Evolutionary conservation across 164 flowering plant species (phyloP).

Genomic region (Umbilicus rupestris): DNA sequence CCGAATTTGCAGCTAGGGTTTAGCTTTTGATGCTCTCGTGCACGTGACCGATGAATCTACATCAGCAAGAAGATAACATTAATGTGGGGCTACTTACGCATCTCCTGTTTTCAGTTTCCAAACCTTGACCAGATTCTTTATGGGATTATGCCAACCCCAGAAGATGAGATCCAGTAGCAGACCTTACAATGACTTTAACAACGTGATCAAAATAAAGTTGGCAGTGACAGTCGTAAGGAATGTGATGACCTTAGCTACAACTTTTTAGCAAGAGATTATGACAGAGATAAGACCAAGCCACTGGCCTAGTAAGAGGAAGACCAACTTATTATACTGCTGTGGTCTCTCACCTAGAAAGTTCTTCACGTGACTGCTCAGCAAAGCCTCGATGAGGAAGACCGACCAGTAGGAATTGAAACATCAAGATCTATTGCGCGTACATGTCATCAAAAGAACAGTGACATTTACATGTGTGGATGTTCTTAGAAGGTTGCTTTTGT

Average conservation of each 20-base stretch:
- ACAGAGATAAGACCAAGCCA: background rate
- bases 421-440: too few relatives aligned
- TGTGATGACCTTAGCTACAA: too few relatives aligned
- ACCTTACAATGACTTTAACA: background rate
- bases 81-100: background rate
- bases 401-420: background rate
- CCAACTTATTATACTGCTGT: background rate
- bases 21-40: background rate
- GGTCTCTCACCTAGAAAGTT: background rate
- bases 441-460: background rate
- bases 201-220: background rate
- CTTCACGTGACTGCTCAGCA: slow-evolving; percentile 7
- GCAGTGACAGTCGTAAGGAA: too few relatives aligned
- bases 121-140: background rate
- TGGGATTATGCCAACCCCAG: background rate
- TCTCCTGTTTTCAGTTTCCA: background rate
- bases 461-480: background rate
- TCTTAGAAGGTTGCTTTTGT: slow-evolving; percentile 4
- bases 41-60: background rate
- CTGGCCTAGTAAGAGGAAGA: background rate
- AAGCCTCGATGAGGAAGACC: background rate
- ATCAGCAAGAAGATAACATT: background rate
- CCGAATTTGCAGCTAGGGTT: background rate
- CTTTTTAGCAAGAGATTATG: background rate
- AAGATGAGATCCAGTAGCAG: background rate